Evolutionary conservation across 805 yeast species (phyloP).

Genomic region (Yamadazyma laniorum): DNA sequence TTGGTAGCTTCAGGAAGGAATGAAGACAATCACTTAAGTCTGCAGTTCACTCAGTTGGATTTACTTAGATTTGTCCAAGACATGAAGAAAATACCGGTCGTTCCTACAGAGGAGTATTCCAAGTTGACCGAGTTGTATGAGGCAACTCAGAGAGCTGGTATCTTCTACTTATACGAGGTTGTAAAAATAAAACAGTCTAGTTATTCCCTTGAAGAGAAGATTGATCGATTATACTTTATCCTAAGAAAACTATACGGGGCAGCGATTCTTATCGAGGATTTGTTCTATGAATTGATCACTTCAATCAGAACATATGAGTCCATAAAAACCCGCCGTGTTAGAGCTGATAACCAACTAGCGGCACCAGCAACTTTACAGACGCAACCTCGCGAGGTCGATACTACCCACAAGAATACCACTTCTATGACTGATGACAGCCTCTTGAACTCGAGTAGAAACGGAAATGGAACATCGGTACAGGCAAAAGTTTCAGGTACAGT

Average conservation of each 20-base stretch:
- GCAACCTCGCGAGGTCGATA: not conserved
- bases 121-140: slow-evolving; percentile 19
- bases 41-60: slow-evolving; percentile 16
- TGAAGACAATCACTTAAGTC: slow-evolving; percentile 16
- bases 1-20: slow-evolving; percentile 18
- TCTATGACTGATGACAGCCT: no score
- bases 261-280: slow-evolving; percentile 24
- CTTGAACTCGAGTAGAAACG: no score
- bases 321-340: no score
- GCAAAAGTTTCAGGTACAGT: no score
- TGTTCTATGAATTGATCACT: slow-evolving; percentile 17
- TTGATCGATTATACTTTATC: slow-evolving; percentile 24
- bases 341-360: no score
- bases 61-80: slow-evolving; percentile 14
- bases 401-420: not conserved
- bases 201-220: slow-evolving; percentile 10
- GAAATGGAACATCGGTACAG: no score
- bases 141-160: slow-evolving; percentile 8
- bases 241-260: slow-evolving; percentile 32
- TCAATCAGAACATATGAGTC: slow-evolving; percentile 16
- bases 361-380: not conserved
- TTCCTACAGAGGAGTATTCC: slow-evolving; percentile 21
- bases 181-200: slow-evolving; percentile 14
- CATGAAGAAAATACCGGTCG: slow-evolving; percentile 17
- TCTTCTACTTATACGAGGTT: slow-evolving; percentile 10